Evolutionary conservation across 352 stramenopile species (phyloP), one percentile per base, ranked within the genome.

Genomic region (Pythium diclinum): DNA sequence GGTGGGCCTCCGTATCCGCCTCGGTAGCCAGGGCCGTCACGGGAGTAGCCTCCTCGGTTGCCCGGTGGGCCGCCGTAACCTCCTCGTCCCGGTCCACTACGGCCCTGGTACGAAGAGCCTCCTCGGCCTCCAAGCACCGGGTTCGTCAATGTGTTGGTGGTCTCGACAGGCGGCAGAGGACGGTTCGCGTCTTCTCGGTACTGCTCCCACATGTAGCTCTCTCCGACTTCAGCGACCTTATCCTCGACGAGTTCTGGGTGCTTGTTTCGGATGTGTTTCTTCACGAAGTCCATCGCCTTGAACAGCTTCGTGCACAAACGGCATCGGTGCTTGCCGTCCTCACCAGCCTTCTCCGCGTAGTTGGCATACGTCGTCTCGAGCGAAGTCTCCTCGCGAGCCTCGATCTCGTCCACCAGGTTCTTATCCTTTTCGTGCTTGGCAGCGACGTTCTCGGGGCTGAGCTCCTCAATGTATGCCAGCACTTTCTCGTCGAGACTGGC

Each of bases 241-340:
- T 92, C 83, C 19, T 93, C 83, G 28, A 85, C 82, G 8, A 94
- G 70, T 67, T 95, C 87, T 5, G 80, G 81, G 65, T 95, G 87
- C 61, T 93, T 92, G 75, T 95, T 95, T 21, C 82, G 81, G 61
- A 94, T 91, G 71, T 95, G 87, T 63, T 95, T 95, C 67, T 94
- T 92, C 14, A 95, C 83, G 64, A 94, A 95, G 54, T 93, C 83
- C 40, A 91, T 75, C 4, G 83, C 85, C 68, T 95, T 95, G 68
- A 95, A 95, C 8, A 95, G 70, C 65, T 95, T 95, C 3, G 81
- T 91, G 56, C 87, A 95, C n/a, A 95, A 63, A 2, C 85, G 81
- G 61, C 85, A 92, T 47, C 85, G 77, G 66, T 93, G 81, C 66
- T 95, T 93, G 23, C 83, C 83, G 49, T 93, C 84, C 51, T 92